A percentile compares a stretch with the other conserved stretches of the same genome.
Evolutionary conservation across 768 basidiomycete species (phyloP).

Genomic region (Coprinellus micaceus): DNA sequence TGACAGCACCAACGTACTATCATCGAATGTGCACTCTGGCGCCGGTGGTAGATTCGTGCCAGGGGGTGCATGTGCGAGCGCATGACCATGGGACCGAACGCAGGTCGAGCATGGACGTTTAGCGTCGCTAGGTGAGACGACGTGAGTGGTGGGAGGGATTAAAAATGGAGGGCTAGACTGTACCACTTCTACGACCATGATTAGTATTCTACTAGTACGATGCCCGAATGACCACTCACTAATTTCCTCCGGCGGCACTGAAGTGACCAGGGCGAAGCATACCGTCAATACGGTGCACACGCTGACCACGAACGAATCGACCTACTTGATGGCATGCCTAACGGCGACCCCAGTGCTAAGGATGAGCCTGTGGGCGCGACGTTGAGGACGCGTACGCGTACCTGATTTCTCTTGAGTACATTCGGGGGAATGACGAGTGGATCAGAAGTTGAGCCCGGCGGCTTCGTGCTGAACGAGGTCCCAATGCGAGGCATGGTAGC

Average conservation of each 20-base stretch:
- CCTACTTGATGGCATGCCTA: constrained; percentile 56
- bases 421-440: constrained; percentile 30
- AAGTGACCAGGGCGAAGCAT: constrained; percentile 15
- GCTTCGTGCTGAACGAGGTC: constrained; percentile 2
- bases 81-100: constrained; percentile 69
- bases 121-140: constrained; percentile 50
- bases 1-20: constrained; percentile 25
- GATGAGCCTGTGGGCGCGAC: background rate
- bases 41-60: constrained; percentile 49
- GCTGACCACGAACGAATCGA: constrained; percentile 9
- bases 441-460: constrained; percentile 21
- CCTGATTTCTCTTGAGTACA: constrained; percentile 53
- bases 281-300: constrained; percentile 15
- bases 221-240: constrained; percentile 36
- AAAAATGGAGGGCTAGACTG: background rate
- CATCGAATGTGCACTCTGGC: constrained; percentile 78
- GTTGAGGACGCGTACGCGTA: constrained; percentile 18
- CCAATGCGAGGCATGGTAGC: constrained; percentile 4
- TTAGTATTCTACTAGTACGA: constrained; percentile 6
- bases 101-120: constrained; percentile 77
- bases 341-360: background rate
- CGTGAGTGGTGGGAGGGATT: background rate
- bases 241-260: constrained; percentile 73
- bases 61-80: constrained; percentile 56
- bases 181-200: constrained; percentile 57